Evolutionary conservation across 148 eudicot species (phyloP), one percentile per base, ranked within the genome.

Genomic region (Selenicereus undatus): DNA sequence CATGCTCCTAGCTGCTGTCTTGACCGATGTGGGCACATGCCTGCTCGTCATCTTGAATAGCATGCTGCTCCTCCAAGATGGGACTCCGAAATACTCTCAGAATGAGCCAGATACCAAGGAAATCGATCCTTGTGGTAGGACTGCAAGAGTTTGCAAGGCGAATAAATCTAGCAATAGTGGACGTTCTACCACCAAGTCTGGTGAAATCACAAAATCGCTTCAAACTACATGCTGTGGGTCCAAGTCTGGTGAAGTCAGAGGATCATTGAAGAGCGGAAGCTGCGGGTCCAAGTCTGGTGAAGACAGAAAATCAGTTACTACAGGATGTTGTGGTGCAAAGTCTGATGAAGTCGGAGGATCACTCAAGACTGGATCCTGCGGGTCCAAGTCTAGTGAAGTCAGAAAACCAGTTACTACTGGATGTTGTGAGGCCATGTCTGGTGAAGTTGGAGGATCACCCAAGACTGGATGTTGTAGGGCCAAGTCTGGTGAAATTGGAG

Each of bases 21-120:
- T 86, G 73, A 81, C 90, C 24, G 90, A 88, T 64, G 90, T 88
- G 10, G 88, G 90, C 8, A 84, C 90, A n/a, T 82, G 87, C 79
- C 51, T 88, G 81, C 78, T 86, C 16, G 90, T 88, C 26, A 88
- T 88, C 76, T 79, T 88, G 36, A 88, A 86, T 64, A 88, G 90
- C 79, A 88, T 86, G 88, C 71, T 84, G 26, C 82, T 88, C 18
- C 88, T 88, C 36, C 30, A 66, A 24, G 74, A 52, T 58, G 84
- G 70, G 60, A 18, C 58, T 36, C 45, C 42, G 12, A 76, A 84
- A 17, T 39, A 29, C 50, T 66, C 35, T 3, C 11, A 62, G 42
- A 64, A 58, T 43, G 45, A 18, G 62, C 24, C 77, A 24, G 24
- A 21, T 9, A 60, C 21, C 30, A 71, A 42, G 11, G 76, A 48